phyloP scores from a whole-genome alignment of 2,329 filamentous ascomycete species.

The Calonectria hawksworthii region DNA sequence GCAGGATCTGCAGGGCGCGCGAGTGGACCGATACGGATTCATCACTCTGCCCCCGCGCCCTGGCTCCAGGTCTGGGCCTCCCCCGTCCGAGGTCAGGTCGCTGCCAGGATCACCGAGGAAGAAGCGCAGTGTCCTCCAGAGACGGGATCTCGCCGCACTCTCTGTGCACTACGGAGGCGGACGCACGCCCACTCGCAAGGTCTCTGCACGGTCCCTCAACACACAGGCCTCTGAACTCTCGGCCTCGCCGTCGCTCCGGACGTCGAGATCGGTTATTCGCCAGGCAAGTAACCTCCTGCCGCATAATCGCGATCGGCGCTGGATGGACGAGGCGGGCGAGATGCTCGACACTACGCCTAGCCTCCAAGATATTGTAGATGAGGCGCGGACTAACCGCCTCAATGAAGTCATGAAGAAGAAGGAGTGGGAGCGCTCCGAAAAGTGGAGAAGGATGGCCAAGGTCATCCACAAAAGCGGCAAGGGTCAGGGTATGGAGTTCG shows the following conservation, averaged over 20 bases:
- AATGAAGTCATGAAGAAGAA: constrained; percentile 72
- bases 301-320: constrained; percentile 71
- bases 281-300: constrained; percentile 72
- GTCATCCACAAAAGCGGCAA: constrained; percentile 64
- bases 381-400: constrained; percentile 65
- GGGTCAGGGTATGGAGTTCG: constrained; percentile 71
- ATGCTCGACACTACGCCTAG: constrained; percentile 74
- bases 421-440: constrained; percentile 74
- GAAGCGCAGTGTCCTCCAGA: constrained; percentile 59
- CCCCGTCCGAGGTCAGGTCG: constrained; percentile 58
- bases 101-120: constrained; percentile 60
- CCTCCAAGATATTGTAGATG: constrained; percentile 68
- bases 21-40: constrained; percentile 79
- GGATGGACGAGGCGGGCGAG: constrained; percentile 76
- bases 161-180: constrained; percentile 56
- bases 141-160: constrained; percentile 53
- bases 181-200: constrained; percentile 65
- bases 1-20: constrained; percentile 72
- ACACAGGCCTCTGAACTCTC: constrained; percentile 69
- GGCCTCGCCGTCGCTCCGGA: constrained; percentile 62
- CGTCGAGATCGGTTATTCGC: constrained; percentile 68
- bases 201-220: constrained; percentile 71
- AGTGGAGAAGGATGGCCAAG: constrained; percentile 77
- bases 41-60: constrained; percentile 65
- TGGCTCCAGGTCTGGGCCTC: constrained; percentile 57